Evolutionary conservation across 805 yeast species (phyloP), one percentile per base, ranked within the genome.

Genomic region (Wickerhamiella qilinensis): DNA sequence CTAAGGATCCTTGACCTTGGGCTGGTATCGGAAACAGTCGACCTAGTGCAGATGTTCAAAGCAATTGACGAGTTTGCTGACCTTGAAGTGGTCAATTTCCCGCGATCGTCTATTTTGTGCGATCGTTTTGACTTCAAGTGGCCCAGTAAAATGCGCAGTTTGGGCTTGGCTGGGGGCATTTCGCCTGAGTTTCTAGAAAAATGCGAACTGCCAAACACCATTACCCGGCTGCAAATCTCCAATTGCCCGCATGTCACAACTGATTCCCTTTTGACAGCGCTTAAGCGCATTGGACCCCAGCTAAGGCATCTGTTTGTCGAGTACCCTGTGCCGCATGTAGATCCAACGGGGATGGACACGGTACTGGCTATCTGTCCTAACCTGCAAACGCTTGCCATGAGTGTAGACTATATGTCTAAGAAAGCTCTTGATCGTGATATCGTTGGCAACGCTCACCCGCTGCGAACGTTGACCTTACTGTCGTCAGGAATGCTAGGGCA

Each of bases 21-120:
- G 11, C 63, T 85, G 19, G 96, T 88, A 2, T 80, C 94, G 3
- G 97, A 86, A 57, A 82, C 93, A 0, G 80, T 91, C 4, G 86
- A 85, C 46, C 62, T 91, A 36, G 69, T 74, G 36, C 91, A 83
- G 51, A 60, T 91, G 15, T 85, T 91, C 56, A 65, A 65, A 24
- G 78, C 94, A 2, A 80, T 91, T 30, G 64, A 69, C 36, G 69
- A 68, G 35, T 67, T 80, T 20, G 66, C 69, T 31, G 51, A 69
- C 14, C 62, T 91, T 40, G 82, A 83, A 25, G 79, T 77, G 39
- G 60, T 91, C 33, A 75, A 86, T 16, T 86, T 88, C 48, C 97
- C 98, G 1, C 64, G 97, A 46, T 78, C 93, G 1, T 83, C 95
- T 0, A 71, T 86, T 8, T 67, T 71, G 20, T 79, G 93, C 53